A percentile compares a stretch with the other conserved stretches of the same genome.
phyloP scores from a whole-genome alignment of 2,329 filamentous ascomycete species.

The Epichloe gansuensis region DNA sequence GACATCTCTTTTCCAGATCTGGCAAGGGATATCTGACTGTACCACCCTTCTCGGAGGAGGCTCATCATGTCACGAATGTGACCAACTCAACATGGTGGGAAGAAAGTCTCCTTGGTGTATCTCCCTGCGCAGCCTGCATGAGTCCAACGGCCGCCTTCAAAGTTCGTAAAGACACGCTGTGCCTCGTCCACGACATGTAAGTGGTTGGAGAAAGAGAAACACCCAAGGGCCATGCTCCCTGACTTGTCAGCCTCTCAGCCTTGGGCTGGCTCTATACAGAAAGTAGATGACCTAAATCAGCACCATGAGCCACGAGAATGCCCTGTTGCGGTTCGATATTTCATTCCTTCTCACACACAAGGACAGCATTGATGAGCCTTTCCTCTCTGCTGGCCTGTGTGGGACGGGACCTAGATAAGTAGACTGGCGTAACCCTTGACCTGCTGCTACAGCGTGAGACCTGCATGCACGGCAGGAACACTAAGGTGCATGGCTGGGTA shows the following conservation, averaged over 20 bases:
- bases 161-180: background rate
- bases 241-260: background rate
- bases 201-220: background rate
- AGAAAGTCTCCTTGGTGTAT: background rate
- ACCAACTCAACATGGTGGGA: background rate
- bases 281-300: no score
- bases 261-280: no score
- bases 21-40: background rate
- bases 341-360: no score
- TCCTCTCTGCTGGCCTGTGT: no score
- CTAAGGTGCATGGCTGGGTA: no score
- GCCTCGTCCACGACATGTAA: background rate
- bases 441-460: no score
- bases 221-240: background rate
- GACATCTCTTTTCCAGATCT: background rate
- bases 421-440: no score
- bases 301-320: no score
- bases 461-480: no score
- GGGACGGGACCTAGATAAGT: no score
- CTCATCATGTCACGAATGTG: background rate
- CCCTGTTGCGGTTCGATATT: no score
- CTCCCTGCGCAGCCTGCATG: background rate
- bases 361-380: no score
- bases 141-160: background rate
- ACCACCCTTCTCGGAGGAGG: background rate